These are phyloP conservation scores for Ogataea kodamae DNA, from an alignment of 805 yeast species.

Conservation along the genomic window DNA sequence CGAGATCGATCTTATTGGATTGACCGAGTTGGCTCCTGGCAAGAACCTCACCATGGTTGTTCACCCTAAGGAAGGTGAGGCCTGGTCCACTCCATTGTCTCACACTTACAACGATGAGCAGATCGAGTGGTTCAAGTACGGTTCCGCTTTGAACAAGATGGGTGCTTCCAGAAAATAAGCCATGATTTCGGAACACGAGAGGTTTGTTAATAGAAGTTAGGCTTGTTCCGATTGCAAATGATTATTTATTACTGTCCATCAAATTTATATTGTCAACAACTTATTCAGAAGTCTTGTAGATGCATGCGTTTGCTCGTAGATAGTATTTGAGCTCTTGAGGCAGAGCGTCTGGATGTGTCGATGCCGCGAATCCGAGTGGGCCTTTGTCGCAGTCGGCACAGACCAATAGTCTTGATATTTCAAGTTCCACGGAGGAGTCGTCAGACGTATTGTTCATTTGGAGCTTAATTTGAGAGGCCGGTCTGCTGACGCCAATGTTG, in stretches of 20 bases:
- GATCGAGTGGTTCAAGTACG: conserved; percentile 98
- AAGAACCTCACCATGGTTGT: conserved; percentile 78
- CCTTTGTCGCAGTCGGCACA: conserved; percentile 81
- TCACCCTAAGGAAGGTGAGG: conserved; percentile 66
- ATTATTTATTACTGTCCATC: conserved; percentile 9
- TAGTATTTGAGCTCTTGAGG: conserved; percentile 16
- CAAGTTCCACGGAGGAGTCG: conserved; percentile 21
- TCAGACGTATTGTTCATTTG: conserved; percentile 2
- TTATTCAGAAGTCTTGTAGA: conserved; percentile 4
- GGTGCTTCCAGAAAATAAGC: conserved; percentile 27
- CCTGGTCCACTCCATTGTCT: conserved; percentile 88
- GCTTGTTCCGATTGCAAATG: conserved; percentile 5
- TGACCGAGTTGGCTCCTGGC: conserved; percentile 87
- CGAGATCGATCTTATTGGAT: conserved; percentile 81
- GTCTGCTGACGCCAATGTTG: conserved; percentile 68
- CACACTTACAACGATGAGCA: conserved; percentile 97
- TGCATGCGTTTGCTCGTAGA: conserved; percentile 14
- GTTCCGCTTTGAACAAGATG: conserved; percentile 98
- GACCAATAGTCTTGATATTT: conserved; percentile 51
- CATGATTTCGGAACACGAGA: conserved; percentile 2
- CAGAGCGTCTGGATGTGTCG: conserved; percentile 3
- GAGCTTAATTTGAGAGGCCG: conserved; percentile 16
- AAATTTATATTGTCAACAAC: conserved; percentile 9
- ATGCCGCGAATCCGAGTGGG: conserved; percentile 66
- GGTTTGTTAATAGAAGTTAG: conserved; percentile 16